Conservation (phyloP, 345 rosid genomes). For the Citrus glauca region DNA sequence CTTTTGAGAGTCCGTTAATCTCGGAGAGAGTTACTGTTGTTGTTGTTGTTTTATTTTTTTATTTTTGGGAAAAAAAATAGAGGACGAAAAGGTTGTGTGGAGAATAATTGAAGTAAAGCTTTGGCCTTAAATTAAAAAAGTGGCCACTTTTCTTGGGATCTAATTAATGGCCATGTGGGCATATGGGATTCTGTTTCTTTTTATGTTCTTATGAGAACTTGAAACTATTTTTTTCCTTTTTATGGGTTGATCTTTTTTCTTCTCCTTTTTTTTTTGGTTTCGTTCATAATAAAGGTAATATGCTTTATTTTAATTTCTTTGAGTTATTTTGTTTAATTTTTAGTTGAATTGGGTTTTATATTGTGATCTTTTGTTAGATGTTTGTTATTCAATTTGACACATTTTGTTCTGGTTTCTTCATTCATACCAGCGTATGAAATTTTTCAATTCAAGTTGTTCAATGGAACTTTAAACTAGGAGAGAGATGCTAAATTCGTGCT, state of each 20-base stretch:
- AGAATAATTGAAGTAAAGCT: slow-evolving; percentile 29
- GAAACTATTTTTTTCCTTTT: neutral
- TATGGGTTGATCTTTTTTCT: neutral
- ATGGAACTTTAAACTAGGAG: neutral
- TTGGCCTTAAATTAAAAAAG: slow-evolving; percentile 26
- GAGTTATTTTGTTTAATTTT: neutral
- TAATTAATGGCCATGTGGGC: slow-evolving; percentile 24
- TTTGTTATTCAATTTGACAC: neutral
- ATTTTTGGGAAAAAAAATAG: neutral
- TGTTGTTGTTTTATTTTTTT: neutral
- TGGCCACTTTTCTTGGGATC: slow-evolving; percentile 33
- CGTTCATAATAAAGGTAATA: neutral
- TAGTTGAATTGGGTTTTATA: neutral
- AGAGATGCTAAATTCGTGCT: neutral
- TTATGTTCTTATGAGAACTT: neutral
- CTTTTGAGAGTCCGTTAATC: slow-evolving; percentile 35
- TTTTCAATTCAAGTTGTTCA: neutral
- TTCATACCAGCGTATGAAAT: neutral
- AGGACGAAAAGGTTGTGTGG: slow-evolving; percentile 24
- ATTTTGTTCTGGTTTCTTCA: neutral
- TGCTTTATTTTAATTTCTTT: neutral
- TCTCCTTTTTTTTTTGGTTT: neutral
- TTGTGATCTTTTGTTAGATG: neutral
- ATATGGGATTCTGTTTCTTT: slow-evolving; percentile 10
- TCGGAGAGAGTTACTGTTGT: slow-evolving; percentile 27